These are phyloP conservation scores for Cladosporium halotolerans DNA, from an alignment of 2,329 filamentous ascomycete species.

Conservation along the genomic window DNA sequence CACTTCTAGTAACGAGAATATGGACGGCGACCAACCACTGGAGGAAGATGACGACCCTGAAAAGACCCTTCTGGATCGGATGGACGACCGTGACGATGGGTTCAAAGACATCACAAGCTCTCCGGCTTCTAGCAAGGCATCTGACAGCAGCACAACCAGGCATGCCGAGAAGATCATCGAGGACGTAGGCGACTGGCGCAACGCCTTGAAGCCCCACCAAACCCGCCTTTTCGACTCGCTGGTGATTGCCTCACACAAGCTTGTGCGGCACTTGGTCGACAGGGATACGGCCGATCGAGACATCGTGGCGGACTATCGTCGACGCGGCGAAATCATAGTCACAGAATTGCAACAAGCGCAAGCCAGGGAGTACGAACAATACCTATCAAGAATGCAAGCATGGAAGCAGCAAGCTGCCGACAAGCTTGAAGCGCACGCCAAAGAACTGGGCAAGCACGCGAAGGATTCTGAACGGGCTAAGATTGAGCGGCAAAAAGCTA, in stretches of 20 bases:
- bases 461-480: constrained; percentile 12
- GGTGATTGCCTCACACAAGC: constrained; percentile 35
- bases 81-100: background rate
- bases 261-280: constrained; percentile 42
- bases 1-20: too few relatives aligned
- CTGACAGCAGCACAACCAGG: constrained; percentile 10
- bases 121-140: constrained; percentile 12
- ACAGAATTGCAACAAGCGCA: constrained; percentile 38
- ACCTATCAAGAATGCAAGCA: constrained; percentile 8
- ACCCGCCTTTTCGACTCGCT: constrained; percentile 34
- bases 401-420: constrained; percentile 10
- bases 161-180: constrained; percentile 16
- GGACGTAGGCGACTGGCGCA: constrained; percentile 33
- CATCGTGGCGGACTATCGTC: constrained; percentile 39
- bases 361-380: constrained; percentile 29
- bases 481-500: constrained; percentile 3
- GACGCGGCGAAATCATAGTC: constrained; percentile 39
- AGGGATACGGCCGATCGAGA: constrained; percentile 40
- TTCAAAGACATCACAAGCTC: background rate
- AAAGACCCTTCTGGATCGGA: constrained; percentile 22
- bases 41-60: constrained; percentile 13
- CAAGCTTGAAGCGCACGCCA: constrained; percentile 11
- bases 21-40: too few relatives aligned
- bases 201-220: constrained; percentile 35
- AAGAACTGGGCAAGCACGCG: constrained; percentile 14